phyloP scores from a whole-genome alignment of 176 grass and related monocot genomes.

The Eremochloa ophiuroides region DNA sequence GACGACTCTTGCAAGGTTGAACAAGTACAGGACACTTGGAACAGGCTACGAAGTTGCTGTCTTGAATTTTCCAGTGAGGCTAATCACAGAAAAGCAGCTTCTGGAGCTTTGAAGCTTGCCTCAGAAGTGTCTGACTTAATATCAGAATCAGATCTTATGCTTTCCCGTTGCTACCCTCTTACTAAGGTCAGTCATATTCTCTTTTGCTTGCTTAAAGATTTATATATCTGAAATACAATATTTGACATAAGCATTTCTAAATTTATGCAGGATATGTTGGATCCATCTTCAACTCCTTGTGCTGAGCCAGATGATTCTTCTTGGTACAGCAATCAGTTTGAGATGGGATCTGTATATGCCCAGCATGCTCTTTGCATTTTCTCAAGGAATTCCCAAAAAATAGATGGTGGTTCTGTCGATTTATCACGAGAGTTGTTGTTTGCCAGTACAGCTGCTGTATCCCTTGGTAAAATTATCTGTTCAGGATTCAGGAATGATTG shows the following conservation, averaged over 20 bases:
- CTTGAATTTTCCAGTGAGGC: constrained; percentile 43
- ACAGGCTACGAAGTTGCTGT: constrained; percentile 47
- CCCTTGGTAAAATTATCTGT: constrained; percentile 60
- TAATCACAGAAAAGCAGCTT: constrained; percentile 41
- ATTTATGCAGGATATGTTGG: constrained; percentile 69
- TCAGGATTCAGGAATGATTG: constrained; percentile 18
- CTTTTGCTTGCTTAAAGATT: constrained; percentile 7
- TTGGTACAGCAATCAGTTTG: constrained; percentile 55
- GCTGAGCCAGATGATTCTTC: constrained; percentile 57
- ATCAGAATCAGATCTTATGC: constrained; percentile 79
- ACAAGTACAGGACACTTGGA: constrained; percentile 75
- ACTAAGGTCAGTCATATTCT: constrained; percentile 47
- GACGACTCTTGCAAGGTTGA: constrained; percentile 39
- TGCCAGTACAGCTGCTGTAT: constrained; percentile 47
- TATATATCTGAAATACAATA: constrained; percentile 13
- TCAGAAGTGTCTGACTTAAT: constrained; percentile 57
- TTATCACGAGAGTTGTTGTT: constrained; percentile 54
- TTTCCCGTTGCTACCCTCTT: constrained; percentile 47
- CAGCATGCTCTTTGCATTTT: constrained; percentile 77
- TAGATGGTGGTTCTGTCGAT: constrained; percentile 36
- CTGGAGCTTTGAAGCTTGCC: constrained; percentile 56
- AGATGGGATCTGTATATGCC: constrained; percentile 83
- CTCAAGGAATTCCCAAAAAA: constrained; percentile 28
- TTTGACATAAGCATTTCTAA: constrained; percentile 24
- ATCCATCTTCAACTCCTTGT: constrained; percentile 44